Evolutionary conservation across 495 filamentous ascomycete species (phyloP).

Genomic region (Aspergillus mulundensis): DNA sequence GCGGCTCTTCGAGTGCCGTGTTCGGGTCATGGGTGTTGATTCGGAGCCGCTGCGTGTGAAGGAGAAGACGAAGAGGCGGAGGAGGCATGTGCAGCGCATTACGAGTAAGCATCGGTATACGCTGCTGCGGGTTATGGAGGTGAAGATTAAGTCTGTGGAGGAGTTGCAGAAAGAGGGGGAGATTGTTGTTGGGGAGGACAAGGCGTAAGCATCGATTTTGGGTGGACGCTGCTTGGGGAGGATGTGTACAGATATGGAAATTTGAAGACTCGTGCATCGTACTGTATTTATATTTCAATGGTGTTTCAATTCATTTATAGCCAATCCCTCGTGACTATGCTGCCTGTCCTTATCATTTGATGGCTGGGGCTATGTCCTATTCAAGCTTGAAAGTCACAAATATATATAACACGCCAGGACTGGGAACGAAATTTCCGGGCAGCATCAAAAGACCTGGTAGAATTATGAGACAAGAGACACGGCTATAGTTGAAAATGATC

Average conservation of each 20-base stretch:
- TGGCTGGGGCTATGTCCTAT: too few species aligned
- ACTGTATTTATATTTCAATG: constrained; percentile 9
- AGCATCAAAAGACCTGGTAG: too few species aligned
- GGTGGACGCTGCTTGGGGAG: too few species aligned
- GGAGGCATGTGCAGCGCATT: constrained; percentile 66
- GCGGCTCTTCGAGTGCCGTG: constrained; percentile 76
- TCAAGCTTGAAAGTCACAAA: too few species aligned
- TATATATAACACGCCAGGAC: too few species aligned
- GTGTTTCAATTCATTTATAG: background rate
- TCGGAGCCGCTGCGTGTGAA: constrained; percentile 79
- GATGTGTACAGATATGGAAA: background rate
- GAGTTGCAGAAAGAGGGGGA: constrained; percentile 48
- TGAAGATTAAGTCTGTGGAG: constrained; percentile 63
- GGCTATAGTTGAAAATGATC: background rate
- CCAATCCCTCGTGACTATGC: too few species aligned
- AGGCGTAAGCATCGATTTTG: constrained; percentile 12
- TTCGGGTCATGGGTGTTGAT: constrained; percentile 81
- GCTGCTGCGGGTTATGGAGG: constrained; percentile 74
- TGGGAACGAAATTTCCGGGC: too few species aligned
- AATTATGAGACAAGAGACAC: background rate
- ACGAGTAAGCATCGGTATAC: constrained; percentile 87
- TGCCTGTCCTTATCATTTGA: too few species aligned
- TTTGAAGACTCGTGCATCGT: background rate
- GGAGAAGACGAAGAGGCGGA: constrained; percentile 91
- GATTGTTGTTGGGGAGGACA: constrained; percentile 25